A percentile compares a stretch with the other conserved stretches of the same genome.
phyloP scores from a whole-genome alignment of 2,329 filamentous ascomycete genomes.

The Arthrobotrys iridis region DNA sequence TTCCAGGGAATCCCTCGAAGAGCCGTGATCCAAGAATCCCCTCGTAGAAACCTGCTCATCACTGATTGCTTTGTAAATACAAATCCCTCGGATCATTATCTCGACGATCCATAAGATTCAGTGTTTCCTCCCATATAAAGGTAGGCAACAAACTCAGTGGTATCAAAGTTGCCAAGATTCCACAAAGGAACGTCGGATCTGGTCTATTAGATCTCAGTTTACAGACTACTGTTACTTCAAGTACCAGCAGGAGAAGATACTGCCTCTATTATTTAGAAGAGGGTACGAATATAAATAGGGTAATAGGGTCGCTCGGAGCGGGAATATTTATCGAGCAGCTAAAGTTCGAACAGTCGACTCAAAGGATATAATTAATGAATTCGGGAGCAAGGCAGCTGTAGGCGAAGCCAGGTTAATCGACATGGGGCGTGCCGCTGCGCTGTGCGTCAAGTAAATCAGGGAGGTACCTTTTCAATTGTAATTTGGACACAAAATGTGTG shows the following conservation, averaged over 20 bases:
- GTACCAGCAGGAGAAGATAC: background rate
- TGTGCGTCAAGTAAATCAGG: no score
- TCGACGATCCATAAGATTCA: background rate
- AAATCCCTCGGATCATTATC: background rate
- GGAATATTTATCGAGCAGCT: background rate
- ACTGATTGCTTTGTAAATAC: background rate
- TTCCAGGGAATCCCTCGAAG: slow-evolving; percentile 22
- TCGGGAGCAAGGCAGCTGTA: background rate
- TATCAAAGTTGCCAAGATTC: slow-evolving; percentile 1
- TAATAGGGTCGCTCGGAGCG: slow-evolving; percentile 17
- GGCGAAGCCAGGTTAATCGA: background rate
- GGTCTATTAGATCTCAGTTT: slow-evolving; percentile 1
- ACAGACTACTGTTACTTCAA: background rate
- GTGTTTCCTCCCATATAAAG: background rate
- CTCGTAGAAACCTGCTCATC: background rate
- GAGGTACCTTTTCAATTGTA: no score
- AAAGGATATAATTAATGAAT: background rate
- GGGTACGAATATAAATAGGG: slow-evolving; percentile 10
- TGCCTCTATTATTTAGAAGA: background rate
- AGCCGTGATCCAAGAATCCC: slow-evolving; percentile 6
- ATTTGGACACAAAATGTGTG: no score
- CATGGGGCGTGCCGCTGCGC: background rate
- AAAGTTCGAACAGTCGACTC: slow-evolving; percentile 9
- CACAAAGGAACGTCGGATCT: slow-evolving; percentile 8
- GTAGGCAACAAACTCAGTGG: slow-evolving; percentile 4